A percentile compares a stretch with the other conserved stretches of the same genome.
These are phyloP conservation scores for Trichophyton benhamiae DNA, from an alignment of 2,329 filamentous ascomycete genomes.

Conservation along the genomic window DNA sequence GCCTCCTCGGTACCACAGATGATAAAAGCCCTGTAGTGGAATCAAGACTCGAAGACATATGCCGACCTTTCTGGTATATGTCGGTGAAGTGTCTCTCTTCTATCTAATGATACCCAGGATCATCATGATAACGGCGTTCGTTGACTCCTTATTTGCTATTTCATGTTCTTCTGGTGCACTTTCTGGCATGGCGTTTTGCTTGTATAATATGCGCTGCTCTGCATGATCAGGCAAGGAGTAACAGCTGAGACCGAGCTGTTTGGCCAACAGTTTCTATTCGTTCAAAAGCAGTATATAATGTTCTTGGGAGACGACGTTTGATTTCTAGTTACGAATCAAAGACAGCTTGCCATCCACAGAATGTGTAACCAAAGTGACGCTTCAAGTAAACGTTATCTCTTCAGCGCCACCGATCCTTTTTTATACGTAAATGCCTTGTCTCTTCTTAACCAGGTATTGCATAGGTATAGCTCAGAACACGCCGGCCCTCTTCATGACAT, in stretches of 20 bases:
- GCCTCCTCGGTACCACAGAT: not conserved
- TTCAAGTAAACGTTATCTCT: not conserved
- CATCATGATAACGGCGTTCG: not conserved
- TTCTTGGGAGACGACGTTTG: too few species aligned
- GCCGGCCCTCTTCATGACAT: constrained; percentile 72
- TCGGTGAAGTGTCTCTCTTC: not conserved
- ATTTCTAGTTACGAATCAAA: not conserved
- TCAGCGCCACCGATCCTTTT: not conserved
- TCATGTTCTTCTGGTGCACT: not conserved
- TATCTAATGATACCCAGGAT: not conserved
- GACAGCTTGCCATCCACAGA: not conserved
- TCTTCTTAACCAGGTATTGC: not conserved
- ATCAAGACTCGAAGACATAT: not conserved
- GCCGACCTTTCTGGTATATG: not conserved
- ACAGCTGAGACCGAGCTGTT: not conserved
- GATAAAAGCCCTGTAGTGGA: not conserved
- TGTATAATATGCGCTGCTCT: not conserved
- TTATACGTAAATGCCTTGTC: not conserved
- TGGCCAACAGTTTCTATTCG: not conserved
- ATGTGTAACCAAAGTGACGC: not conserved
- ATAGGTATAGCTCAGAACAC: constrained; percentile 50
- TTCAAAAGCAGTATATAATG: not conserved
- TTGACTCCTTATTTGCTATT: not conserved
- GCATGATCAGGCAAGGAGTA: not conserved
- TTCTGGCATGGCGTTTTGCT: not conserved